Percentiles rank a stretch among this genome's conserved stretches.
These are phyloP conservation scores for Nakazawaea pomicola DNA, from an alignment of 805 yeast genomes.

Conservation along the genomic window DNA sequence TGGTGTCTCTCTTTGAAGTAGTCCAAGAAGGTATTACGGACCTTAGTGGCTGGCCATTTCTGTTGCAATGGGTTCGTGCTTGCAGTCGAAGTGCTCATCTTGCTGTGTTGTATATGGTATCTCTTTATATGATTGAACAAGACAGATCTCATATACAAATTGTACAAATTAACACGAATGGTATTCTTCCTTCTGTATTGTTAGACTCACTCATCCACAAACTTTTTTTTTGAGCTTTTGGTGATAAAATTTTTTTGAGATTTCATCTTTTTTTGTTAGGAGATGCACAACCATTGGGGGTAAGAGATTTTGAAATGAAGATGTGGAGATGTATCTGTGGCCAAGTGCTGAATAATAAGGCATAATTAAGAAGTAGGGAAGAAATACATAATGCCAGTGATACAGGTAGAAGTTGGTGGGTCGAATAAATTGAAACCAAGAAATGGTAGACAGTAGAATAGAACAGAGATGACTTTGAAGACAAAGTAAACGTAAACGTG, in stretches of 20 bases:
- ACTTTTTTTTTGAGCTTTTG: too few species aligned
- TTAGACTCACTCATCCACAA: too few species aligned
- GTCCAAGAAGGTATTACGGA: constrained; percentile 78
- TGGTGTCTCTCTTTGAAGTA: constrained; percentile 69
- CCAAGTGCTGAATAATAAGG: too few species aligned
- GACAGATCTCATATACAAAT: constrained; percentile 7
- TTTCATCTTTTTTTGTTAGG: not conserved
- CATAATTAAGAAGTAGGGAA: too few species aligned
- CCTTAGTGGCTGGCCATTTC: constrained; percentile 46
- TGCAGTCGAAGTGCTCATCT: constrained; percentile 7
- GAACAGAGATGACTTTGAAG: too few species aligned
- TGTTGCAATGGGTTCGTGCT: constrained; percentile 11
- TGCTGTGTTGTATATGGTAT: not conserved
- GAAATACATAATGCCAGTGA: too few species aligned
- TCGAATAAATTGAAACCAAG: too few species aligned
- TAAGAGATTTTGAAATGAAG: too few species aligned
- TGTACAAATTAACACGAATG: not conserved
- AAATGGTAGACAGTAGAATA: too few species aligned
- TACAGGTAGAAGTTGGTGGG: too few species aligned
- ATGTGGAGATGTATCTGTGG: too few species aligned
- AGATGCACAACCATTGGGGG: not conserved
- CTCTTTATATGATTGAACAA: not conserved
- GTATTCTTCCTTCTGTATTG: too few species aligned
- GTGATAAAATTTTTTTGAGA: not conserved
- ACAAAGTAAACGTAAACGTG: not conserved